Base-by-base conservation (phyloP, 2,329 filamentous ascomycete species). In the Dothistroma septosporum region DNA sequence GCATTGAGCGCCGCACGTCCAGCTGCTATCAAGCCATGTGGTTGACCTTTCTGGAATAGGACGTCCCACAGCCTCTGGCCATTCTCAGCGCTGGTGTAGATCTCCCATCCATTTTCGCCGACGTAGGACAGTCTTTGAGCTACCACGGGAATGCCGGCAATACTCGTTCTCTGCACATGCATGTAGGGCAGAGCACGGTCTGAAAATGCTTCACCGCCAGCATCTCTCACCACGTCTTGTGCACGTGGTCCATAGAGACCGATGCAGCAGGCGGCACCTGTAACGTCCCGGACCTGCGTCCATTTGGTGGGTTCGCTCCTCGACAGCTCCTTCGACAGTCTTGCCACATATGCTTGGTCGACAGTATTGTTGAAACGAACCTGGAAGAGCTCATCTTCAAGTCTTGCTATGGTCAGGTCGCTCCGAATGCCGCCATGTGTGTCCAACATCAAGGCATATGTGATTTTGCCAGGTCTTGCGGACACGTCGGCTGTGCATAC, bases 241-340 rank as follows among this genome's bases (percentile, higher is more conserved):
- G 84, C 76, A 11, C 75, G 77, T 49, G 85, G 85, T 0, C 85
- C 85, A 84, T 85, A 87, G 16, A 87, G 80, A 0, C 85, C 85
- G 21, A 87, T 77, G 61, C 82, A 83, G 68, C 84, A 87, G 0
- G 84, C 86, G 3, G 78, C 80, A 0, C 83, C 82, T 0, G 85
- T 87, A 49, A 86, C 77, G 47, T 87, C 85, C 33, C 80, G 80
- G 0, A 87, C 81, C 16, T 82, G 77, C 0, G 79, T 79, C 73
- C 76, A 80, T 47, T 76, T 69, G 4, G 68, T 70, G 0, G 82
- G 77, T 1, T 66, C 31, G 0, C 67, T 64, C 58, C 78, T 74
- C 1, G 69, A 74, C 60, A 85, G 83, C 3, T 71, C 66, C 1
- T 79, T 79, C 0, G 85, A 84, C 68, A 85, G 81, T 2, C 79